Evolutionary conservation across 2,329 filamentous ascomycete species (phyloP), one percentile per base, ranked within the genome.

Genomic region (Didymella glomerata): DNA sequence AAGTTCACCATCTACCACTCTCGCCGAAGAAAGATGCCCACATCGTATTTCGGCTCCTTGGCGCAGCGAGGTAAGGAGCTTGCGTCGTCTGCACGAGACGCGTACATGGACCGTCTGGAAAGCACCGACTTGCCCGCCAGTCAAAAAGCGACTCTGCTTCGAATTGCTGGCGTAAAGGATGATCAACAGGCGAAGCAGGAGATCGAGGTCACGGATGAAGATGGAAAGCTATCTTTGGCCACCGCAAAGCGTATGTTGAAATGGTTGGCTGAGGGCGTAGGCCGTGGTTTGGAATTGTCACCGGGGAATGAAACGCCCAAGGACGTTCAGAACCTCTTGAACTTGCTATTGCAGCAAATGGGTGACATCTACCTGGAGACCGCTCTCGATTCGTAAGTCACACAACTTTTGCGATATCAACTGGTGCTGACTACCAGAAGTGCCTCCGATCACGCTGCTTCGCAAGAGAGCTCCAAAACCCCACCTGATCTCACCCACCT

Each of bases 241-340:
- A 93, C 91, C 75, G 92, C 93, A n/a, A 98, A 98, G 79, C 87
- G 95, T 57, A 99, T 99, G 93, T 85, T 99, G 60, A 96, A 92
- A 74, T 99, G 95, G 95, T 82, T 99, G 40, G 95, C 95, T 2
- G 95, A 99, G 81, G 93, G 92, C 62, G 94, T 99, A 24, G 91
- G 95, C 38, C 85, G 95, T 63, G 92, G 93, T 0, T 83, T 99
- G 10, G 95, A 99, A 76, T 83, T 99, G n/a, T 93, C 91, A 24
- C 90, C 91, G 24, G 88, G 89, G 50, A 90, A 85, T 57, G 95
- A 99, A 68, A 97, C 93, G 4, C 92, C 95, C 16, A 98, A 96
- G 76, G 95, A 99, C 76, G 92, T 98, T 55, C 90, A 90, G 45
- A 88, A 92, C 60, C 84, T 98, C 24, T 84, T 97, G 32, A 90